phyloP scores from a whole-genome alignment of 75 land plant genomes.

The Gnetum montanum region DNA sequence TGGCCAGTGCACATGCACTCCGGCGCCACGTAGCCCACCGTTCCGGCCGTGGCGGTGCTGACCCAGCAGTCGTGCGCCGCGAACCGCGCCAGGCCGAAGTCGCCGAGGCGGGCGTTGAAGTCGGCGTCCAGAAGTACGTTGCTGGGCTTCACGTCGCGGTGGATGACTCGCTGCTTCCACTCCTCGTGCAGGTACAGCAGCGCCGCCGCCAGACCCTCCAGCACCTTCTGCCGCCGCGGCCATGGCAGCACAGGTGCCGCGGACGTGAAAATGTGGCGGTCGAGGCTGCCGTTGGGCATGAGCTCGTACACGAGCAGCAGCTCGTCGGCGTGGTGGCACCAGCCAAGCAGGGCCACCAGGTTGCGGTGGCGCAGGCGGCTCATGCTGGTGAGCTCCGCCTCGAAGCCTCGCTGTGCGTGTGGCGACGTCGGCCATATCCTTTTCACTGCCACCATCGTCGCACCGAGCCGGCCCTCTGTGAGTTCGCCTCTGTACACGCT shows the following conservation, averaged over 20 bases:
- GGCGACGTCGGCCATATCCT: slow-evolving; percentile 25
- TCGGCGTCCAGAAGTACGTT: slow-evolving; percentile 54
- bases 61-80: slow-evolving; percentile 16
- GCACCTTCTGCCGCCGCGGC: slow-evolving; percentile 23
- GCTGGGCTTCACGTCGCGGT: slow-evolving; percentile 66
- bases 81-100: slow-evolving; percentile 63
- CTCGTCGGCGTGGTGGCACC: slow-evolving; percentile 37
- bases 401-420: slow-evolving; percentile 45
- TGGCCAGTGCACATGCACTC: slow-evolving; percentile 9
- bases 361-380: slow-evolving; percentile 55
- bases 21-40: slow-evolving; percentile 14
- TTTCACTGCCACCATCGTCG: slow-evolving; percentile 54
- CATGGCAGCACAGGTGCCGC: slow-evolving; percentile 22
- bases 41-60: slow-evolving; percentile 32
- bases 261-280: slow-evolving; percentile 31
- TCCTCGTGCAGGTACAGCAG: slow-evolving; percentile 60
- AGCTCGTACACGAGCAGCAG: slow-evolving; percentile 64
- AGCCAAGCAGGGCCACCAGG: slow-evolving; percentile 57
- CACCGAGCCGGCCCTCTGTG: slow-evolving; percentile 20
- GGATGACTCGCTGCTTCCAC: slow-evolving; percentile 43
- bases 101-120: slow-evolving; percentile 43
- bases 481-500: slow-evolving; percentile 25
- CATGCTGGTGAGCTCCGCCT: slow-evolving; percentile 60
- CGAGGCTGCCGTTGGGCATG: slow-evolving; percentile 75
- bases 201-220: slow-evolving; percentile 41